A percentile compares a stretch with the other conserved stretches of the same genome.
phyloP scores from a whole-genome alignment of 208 protist genomes.

The Phytomonas francai region DNA sequence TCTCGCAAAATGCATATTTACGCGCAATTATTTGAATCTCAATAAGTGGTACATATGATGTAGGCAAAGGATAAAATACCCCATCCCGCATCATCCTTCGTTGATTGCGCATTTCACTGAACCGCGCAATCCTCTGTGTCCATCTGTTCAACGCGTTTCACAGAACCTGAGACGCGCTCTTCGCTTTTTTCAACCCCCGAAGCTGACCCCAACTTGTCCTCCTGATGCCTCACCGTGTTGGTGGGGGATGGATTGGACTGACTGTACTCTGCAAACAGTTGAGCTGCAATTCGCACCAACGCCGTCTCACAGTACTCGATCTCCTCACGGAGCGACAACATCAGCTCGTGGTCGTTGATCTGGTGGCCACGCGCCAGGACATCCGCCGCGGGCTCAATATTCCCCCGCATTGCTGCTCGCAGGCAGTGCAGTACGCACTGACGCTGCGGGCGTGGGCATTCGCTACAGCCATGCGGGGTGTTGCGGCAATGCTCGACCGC shows the following conservation, averaged over 20 bases:
- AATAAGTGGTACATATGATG: too few relatives aligned
- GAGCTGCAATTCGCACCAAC: conserved; percentile 22
- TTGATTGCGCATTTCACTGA: too few relatives aligned
- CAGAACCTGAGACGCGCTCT: too few relatives aligned
- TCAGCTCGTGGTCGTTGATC: conserved; percentile 20
- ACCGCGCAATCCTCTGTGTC: too few relatives aligned
- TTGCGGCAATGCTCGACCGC: conserved; percentile 48
- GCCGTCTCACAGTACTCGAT: conserved; percentile 53
- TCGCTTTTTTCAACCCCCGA: too few relatives aligned
- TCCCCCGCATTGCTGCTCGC: conserved; percentile 40
- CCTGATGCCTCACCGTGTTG: not conserved
- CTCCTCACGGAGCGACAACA: conserved; percentile 45
- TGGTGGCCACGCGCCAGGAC: conserved; percentile 19
- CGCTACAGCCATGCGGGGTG: conserved; percentile 13
- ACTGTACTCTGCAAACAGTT: conserved; percentile 9
- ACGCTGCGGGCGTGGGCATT: conserved; percentile 23
- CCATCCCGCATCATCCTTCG: too few relatives aligned
- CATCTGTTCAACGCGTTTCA: too few relatives aligned
- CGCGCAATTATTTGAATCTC: too few relatives aligned
- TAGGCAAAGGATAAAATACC: too few relatives aligned
- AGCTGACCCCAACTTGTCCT: too few relatives aligned
- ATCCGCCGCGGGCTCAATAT: conserved; percentile 20
- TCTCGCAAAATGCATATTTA: not conserved
- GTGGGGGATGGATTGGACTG: not conserved
- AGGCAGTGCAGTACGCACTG: conserved; percentile 44